These are phyloP conservation scores for Cryptosporidium andersoni DNA, from an alignment of 169 alveolate genomes.

Conservation along the genomic window DNA sequence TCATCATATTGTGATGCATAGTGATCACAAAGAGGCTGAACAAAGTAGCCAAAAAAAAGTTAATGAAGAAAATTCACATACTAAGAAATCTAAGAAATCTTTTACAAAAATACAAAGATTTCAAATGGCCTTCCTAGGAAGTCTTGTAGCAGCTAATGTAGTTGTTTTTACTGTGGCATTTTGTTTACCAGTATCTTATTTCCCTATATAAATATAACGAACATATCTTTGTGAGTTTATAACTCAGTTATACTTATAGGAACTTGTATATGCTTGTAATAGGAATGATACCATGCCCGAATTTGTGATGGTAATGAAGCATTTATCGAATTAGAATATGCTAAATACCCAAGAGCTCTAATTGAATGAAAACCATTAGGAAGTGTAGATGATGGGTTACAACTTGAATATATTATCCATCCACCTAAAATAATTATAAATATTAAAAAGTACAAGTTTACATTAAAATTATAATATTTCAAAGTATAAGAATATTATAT, in stretches of 20 bases:
- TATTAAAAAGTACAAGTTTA: too few relatives aligned
- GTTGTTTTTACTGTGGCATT: constrained; percentile 27
- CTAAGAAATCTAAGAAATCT: not conserved
- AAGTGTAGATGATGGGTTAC: constrained; percentile 22
- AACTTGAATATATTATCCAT: constrained; percentile 58
- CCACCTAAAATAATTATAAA: constrained; percentile 15
- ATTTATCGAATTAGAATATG: constrained; percentile 36
- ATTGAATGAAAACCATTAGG: constrained; percentile 60
- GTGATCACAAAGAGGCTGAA: constrained; percentile 35
- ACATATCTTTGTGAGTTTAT: not conserved
- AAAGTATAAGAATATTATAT: not conserved
- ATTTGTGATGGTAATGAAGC: constrained; percentile 15
- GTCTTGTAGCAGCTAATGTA: constrained; percentile 21
- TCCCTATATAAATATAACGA: not conserved
- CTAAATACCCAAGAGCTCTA: constrained; percentile 58
- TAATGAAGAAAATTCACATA: not conserved
- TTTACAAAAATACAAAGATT: constrained; percentile 42
- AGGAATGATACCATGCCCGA: constrained; percentile 50
- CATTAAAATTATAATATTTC: too few relatives aligned
- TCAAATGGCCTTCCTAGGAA: constrained; percentile 18
- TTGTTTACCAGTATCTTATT: not conserved
- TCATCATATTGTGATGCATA: constrained; percentile 1
- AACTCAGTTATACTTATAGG: constrained; percentile 21
- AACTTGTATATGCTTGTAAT: constrained; percentile 36
- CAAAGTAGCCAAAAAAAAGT: constrained; percentile 3